These are phyloP conservation scores for Gleditsia sinensis DNA, from an alignment of 306 rosid genomes.

Conservation along the genomic window DNA sequence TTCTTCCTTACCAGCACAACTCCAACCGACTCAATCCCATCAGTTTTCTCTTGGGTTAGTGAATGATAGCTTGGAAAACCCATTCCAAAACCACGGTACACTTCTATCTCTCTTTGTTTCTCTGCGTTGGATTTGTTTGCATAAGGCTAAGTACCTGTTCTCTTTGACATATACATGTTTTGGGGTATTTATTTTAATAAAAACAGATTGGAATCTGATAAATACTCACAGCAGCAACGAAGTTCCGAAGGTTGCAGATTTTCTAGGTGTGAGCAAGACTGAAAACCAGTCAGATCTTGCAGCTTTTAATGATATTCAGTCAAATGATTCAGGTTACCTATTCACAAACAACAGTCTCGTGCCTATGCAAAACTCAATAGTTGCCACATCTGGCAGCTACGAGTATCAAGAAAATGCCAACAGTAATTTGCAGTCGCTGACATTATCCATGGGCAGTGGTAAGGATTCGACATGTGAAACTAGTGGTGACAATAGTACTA, in stretches of 20 bases:
- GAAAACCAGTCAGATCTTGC: constrained; percentile 81
- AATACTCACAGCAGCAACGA: constrained; percentile 53
- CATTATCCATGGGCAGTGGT: constrained; percentile 91
- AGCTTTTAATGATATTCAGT: constrained; percentile 56
- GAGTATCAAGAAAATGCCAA: constrained; percentile 75
- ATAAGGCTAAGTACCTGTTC: background rate
- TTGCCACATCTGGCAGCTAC: constrained; percentile 49
- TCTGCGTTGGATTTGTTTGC: background rate
- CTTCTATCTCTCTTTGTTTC: background rate
- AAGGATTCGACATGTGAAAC: constrained; percentile 79
- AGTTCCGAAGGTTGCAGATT: constrained; percentile 94
- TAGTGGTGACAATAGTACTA: constrained; percentile 56
- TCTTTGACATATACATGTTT: background rate
- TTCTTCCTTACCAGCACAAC: constrained; percentile 72
- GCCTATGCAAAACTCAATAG: constrained; percentile 55
- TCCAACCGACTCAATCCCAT: constrained; percentile 73
- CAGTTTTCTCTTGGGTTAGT: constrained; percentile 87
- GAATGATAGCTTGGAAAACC: constrained; percentile 72
- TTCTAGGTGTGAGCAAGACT: constrained; percentile 85
- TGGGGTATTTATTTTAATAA: background rate
- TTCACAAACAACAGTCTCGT: constrained; percentile 55
- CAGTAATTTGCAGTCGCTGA: constrained; percentile 70
- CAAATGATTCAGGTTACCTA: constrained; percentile 66
- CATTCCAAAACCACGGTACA: constrained; percentile 82
- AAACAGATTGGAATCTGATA: constrained; percentile 85